These are phyloP conservation scores for Glycine latifolia DNA, from an alignment of 306 rosid genomes.

Conservation along the genomic window DNA sequence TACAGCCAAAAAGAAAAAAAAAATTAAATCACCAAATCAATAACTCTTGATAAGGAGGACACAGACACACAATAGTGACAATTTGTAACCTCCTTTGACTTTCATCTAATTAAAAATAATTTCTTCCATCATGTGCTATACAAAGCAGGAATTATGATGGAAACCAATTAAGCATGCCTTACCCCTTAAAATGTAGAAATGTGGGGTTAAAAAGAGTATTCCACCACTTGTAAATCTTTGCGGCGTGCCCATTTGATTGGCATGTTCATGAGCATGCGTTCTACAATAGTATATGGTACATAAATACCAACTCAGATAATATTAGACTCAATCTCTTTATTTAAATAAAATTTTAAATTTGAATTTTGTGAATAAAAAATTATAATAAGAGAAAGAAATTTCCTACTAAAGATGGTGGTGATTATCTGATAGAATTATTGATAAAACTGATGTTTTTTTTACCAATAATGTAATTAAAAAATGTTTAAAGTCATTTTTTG, in stretches of 20 bases:
- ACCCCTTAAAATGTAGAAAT: not conserved
- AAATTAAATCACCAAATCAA: not conserved
- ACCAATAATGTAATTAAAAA: too few relatives aligned
- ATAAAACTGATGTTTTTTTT: too few relatives aligned
- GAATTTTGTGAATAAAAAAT: too few relatives aligned
- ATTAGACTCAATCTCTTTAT: too few relatives aligned
- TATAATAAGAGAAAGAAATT: too few relatives aligned
- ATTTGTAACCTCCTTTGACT: not conserved
- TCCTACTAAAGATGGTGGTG: too few relatives aligned
- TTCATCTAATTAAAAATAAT: not conserved
- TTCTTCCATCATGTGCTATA: not conserved
- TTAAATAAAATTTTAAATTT: too few relatives aligned
- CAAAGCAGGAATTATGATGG: conserved; percentile 8
- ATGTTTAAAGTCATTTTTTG: too few relatives aligned
- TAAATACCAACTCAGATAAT: too few relatives aligned
- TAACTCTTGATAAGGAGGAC: not conserved
- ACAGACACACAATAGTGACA: not conserved
- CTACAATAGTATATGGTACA: not conserved
- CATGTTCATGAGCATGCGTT: conserved; percentile 39
- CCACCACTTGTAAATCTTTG: conserved; percentile 3
- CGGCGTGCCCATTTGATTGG: conserved; percentile 27
- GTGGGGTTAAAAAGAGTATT: not conserved
- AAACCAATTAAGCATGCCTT: conserved; percentile 7
- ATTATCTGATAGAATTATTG: fast-evolving
- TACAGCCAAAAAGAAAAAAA: not conserved